Conservation (phyloP, 2,329 filamentous ascomycete species). For the Pezicula carpinea region DNA sequence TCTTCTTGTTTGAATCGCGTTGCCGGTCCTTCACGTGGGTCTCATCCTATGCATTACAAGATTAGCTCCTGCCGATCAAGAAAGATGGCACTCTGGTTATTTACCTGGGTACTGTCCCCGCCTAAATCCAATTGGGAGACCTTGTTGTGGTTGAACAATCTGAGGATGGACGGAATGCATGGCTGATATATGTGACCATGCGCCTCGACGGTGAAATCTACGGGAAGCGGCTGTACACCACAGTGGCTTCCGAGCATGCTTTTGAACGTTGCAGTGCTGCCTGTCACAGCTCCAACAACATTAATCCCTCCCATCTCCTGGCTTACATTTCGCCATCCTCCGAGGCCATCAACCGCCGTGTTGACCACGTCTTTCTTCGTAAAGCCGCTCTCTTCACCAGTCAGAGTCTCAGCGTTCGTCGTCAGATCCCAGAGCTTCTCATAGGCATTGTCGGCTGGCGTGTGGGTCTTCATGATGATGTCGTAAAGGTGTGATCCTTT, state of each 20-base stretch:
- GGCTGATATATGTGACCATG: conserved; percentile 34
- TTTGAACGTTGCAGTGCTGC: conserved; percentile 34
- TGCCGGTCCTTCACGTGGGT: background rate
- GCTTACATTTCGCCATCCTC: conserved; percentile 17
- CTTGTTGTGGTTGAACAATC: conserved; percentile 31
- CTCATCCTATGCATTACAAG: no score
- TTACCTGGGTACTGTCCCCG: no score
- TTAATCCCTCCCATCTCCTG: conserved; percentile 31
- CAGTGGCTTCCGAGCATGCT: conserved; percentile 34
- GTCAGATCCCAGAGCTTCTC: conserved; percentile 28
- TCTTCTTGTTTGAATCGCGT: background rate
- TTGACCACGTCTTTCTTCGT: conserved; percentile 9
- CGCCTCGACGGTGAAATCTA: conserved; percentile 35
- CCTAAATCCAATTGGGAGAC: background rate
- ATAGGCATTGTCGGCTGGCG: conserved; percentile 14
- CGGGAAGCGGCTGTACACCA: conserved; percentile 34
- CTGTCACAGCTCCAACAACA: conserved; percentile 32
- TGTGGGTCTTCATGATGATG: conserved; percentile 27
- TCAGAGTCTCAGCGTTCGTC: conserved; percentile 29
- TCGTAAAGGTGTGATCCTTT: conserved; percentile 31
- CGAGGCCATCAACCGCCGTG: conserved; percentile 1
- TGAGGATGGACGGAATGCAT: conserved; percentile 33
- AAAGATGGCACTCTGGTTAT: no score
- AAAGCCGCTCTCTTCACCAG: conserved; percentile 31
- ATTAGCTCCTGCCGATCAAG: no score